These are phyloP conservation scores for Fusarium oxysporum DNA, from an alignment of 2,329 filamentous ascomycete genomes.

Conservation along the genomic window DNA sequence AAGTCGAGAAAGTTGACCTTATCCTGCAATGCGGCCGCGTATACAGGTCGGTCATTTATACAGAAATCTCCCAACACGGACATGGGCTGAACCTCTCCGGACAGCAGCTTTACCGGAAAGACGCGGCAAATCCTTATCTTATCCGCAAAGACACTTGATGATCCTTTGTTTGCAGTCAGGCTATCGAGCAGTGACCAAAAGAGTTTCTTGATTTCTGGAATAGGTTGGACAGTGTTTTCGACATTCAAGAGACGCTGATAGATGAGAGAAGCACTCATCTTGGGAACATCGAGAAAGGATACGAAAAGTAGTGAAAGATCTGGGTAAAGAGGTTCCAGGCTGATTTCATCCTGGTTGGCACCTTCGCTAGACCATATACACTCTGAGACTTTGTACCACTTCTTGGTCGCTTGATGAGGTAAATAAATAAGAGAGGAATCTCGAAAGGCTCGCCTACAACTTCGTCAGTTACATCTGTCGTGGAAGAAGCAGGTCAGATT, in stretches of 20 bases:
- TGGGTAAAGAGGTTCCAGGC: background rate
- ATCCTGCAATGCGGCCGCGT: background rate
- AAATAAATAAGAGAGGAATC: background rate
- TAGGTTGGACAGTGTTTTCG: background rate
- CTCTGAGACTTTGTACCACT: background rate
- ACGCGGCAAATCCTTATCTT: background rate
- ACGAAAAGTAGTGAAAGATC: background rate
- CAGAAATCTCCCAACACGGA: background rate
- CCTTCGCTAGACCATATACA: background rate
- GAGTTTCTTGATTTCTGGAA: background rate
- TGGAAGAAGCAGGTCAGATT: too few relatives aligned
- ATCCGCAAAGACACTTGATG: background rate
- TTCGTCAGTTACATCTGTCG: fast-evolving
- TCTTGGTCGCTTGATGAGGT: fast-evolving
- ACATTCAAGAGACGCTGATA: background rate
- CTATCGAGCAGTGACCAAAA: background rate
- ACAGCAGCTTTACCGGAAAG: background rate
- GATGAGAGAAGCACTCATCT: background rate
- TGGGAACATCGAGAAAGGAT: background rate
- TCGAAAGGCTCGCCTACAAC: background rate
- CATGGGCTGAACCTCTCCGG: background rate
- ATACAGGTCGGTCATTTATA: background rate
- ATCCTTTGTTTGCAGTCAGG: background rate
- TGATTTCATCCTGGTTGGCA: background rate
- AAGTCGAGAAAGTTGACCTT: background rate